These are phyloP conservation scores for Solanum chaucha DNA, from an alignment of 257 asterid species.

Conservation along the genomic window DNA sequence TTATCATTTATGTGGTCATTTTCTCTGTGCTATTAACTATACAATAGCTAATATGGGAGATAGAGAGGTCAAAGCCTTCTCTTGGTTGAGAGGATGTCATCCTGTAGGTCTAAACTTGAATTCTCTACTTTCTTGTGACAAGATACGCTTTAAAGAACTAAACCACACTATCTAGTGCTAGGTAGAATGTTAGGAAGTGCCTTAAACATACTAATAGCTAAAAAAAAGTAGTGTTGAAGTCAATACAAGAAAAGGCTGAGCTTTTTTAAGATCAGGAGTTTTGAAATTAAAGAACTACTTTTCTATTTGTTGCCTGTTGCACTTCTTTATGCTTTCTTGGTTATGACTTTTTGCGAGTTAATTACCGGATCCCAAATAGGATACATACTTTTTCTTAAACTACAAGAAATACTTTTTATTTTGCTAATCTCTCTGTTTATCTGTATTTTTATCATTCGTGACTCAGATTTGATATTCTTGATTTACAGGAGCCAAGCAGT, in stretches of 20 bases:
- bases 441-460: not conserved
- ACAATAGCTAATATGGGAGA: not conserved
- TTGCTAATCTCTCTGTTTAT: not conserved
- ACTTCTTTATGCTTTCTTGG: not conserved
- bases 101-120: not conserved
- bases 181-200: not conserved
- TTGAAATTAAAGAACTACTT: not conserved
- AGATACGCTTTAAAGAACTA: not conserved
- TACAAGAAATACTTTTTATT: not conserved
- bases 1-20: not conserved
- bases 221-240: not conserved
- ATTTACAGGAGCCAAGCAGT: slow-evolving; percentile 38
- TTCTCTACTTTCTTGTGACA: not conserved
- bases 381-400: not conserved
- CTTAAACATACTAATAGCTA: not conserved
- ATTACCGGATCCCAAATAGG: not conserved
- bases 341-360: not conserved
- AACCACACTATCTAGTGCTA: not conserved
- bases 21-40: not conserved
- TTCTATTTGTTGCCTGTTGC: not conserved
- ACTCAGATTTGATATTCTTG: not conserved
- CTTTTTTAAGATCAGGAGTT: not conserved
- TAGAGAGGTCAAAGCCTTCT: not conserved
- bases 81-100: not conserved
- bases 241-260: not conserved